Percentiles rank a stretch among this genome's conserved stretches.
Conservation (phyloP, 1,139 yeast species). For the Meyerozyma athensensis region DNA sequence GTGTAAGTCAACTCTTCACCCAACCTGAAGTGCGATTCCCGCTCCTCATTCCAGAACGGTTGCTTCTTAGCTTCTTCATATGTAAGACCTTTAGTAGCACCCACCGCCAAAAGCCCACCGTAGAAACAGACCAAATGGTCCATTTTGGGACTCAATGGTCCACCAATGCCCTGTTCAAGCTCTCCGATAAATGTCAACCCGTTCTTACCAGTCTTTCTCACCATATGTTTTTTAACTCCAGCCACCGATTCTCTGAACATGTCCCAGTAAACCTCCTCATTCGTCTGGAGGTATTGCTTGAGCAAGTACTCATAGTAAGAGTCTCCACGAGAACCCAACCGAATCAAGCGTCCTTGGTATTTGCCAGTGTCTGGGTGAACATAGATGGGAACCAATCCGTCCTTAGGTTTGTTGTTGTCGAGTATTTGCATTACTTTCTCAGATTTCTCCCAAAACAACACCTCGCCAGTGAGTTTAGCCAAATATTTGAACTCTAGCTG, state of each 20-base stretch:
- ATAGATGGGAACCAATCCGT: slow-evolving; percentile 80
- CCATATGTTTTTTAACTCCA: slow-evolving; percentile 66
- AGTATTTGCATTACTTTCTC: slow-evolving; percentile 69
- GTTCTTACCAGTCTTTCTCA: slow-evolving; percentile 58
- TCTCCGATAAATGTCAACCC: slow-evolving; percentile 75
- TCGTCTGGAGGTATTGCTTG: slow-evolving; percentile 82
- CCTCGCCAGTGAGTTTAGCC: slow-evolving; percentile 74
- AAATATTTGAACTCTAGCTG: slow-evolving; percentile 87
- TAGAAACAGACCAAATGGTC: slow-evolving; percentile 92
- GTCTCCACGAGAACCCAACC: slow-evolving; percentile 90
- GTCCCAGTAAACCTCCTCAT: slow-evolving; percentile 57
- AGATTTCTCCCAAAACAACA: slow-evolving; percentile 69
- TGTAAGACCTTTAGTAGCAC: slow-evolving; percentile 76
- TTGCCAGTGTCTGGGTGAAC: slow-evolving; percentile 72
- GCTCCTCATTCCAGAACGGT: slow-evolving; percentile 33
- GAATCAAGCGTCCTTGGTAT: slow-evolving; percentile 59
- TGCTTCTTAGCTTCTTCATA: slow-evolving; percentile 36
- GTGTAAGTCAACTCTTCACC: slow-evolving; percentile 76
- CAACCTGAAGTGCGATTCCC: slow-evolving; percentile 52
- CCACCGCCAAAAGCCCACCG: slow-evolving; percentile 86
- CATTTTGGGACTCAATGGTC: slow-evolving; percentile 70
- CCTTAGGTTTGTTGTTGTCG: slow-evolving; percentile 52
- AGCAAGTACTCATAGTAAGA: slow-evolving; percentile 87
- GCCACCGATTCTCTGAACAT: slow-evolving; percentile 76
- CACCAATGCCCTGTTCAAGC: slow-evolving; percentile 60